Percentiles rank a stretch among this genome's conserved stretches.
phyloP scores from a whole-genome alignment of 2,329 filamentous ascomycete species.

The Allantophomopsis cytisporea region DNA sequence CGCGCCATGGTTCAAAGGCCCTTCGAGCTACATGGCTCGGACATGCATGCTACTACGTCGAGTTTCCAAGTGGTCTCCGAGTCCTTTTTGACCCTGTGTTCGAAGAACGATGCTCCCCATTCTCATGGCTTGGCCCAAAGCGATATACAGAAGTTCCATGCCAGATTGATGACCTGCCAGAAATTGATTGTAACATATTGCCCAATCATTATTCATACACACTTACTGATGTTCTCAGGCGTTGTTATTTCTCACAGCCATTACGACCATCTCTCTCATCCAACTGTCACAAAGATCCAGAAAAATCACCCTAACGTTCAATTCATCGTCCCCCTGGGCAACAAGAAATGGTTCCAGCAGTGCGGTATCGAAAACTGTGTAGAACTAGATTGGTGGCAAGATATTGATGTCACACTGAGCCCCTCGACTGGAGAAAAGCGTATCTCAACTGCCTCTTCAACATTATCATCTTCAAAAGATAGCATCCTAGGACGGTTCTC shows the following conservation, averaged over 20 bases:
- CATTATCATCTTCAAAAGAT: conserved; percentile 5
- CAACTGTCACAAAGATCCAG: conserved; percentile 57
- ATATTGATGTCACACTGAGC: conserved; percentile 52
- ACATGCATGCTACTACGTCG: conserved; percentile 86
- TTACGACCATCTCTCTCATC: conserved; percentile 79
- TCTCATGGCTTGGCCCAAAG: conserved; percentile 57
- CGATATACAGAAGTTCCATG: conserved; percentile 71
- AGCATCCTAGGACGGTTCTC: conserved; percentile 58
- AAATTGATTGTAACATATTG: conserved; percentile 35
- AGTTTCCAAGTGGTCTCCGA: conserved; percentile 74
- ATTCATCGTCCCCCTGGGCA: conserved; percentile 76
- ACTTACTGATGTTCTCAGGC: conserved; percentile 18
- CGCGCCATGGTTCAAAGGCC: conserved; percentile 32
- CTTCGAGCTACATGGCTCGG: conserved; percentile 89
- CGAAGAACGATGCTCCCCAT: conserved; percentile 71
- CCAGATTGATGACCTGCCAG: conserved; percentile 62
- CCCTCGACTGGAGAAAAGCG: conserved; percentile 14
- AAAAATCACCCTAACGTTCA: conserved; percentile 62
- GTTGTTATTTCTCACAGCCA: conserved; percentile 39
- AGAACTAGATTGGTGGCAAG: conserved; percentile 92
- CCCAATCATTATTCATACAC: too few species aligned
- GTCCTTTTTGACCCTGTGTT: conserved; percentile 93
- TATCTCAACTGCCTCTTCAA: conserved; percentile 5
- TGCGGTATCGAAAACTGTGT: conserved; percentile 63
- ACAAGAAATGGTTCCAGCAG: conserved; percentile 66